Evolutionary conservation across 495 filamentous ascomycete species (phyloP).

Genomic region (Aspergillus cristatus): DNA sequence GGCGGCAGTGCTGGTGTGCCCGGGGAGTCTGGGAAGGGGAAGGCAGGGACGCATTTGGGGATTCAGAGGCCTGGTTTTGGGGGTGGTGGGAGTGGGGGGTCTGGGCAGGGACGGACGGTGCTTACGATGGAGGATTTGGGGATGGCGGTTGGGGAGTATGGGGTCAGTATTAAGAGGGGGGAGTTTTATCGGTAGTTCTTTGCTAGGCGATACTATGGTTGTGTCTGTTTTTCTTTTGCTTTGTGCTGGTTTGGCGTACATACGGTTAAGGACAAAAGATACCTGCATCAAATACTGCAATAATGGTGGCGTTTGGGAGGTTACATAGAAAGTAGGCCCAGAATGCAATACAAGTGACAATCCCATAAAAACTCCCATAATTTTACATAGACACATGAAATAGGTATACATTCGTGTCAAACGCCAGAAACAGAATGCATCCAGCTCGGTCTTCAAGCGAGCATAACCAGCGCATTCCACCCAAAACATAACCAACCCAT

Average conservation of each 20-base stretch:
- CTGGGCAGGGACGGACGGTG: constrained; percentile 79
- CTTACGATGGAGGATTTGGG: constrained; percentile 98
- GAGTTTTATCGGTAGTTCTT: constrained; percentile 81
- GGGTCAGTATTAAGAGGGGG: constrained; percentile 90
- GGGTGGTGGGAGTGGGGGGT: constrained; percentile 82
- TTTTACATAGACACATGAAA: too few relatives aligned
- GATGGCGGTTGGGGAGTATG: constrained; percentile 95
- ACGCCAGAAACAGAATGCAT: not conserved
- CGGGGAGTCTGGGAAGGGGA: constrained; percentile 50
- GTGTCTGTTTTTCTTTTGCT: constrained; percentile 1
- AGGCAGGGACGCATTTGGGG: constrained; percentile 64
- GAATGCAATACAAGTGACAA: too few relatives aligned
- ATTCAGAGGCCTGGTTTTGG: constrained; percentile 88
- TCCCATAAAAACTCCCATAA: too few relatives aligned
- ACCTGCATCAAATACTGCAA: constrained; percentile 8
- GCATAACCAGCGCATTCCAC: too few relatives aligned
- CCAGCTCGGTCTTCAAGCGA: too few relatives aligned
- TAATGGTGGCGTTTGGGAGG: not conserved
- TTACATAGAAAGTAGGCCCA: not conserved
- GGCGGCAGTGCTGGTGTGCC: constrained; percentile 34
- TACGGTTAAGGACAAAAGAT: constrained; percentile 17
- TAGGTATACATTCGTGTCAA: too few relatives aligned
- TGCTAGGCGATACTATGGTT: too few relatives aligned
- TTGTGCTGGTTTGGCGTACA: constrained; percentile 10
- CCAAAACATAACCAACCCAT: constrained; percentile 5